Conservation (phyloP, 495 filamentous ascomycete species). For the Astrocystis sublimbata region DNA sequence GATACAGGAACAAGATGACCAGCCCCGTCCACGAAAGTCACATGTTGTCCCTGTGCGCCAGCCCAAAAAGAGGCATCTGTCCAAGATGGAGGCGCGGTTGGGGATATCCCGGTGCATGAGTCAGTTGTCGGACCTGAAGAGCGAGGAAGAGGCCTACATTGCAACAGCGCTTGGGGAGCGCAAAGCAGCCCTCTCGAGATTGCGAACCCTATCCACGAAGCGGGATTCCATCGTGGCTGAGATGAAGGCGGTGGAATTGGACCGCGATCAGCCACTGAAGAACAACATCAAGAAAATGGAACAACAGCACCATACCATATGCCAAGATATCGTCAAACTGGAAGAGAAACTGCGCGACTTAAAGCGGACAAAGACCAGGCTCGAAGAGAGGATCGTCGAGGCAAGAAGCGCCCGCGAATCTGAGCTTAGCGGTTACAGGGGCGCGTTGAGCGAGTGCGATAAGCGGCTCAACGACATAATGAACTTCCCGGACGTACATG, state of each 20-base stretch:
- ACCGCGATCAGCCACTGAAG: slow-evolving; percentile 39
- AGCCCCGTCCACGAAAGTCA: slow-evolving; percentile 25
- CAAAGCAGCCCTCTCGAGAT: slow-evolving; percentile 57
- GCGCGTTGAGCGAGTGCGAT: slow-evolving; percentile 46
- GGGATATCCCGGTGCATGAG: slow-evolving; percentile 72
- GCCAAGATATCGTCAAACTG: slow-evolving; percentile 60
- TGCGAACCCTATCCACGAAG: slow-evolving; percentile 62
- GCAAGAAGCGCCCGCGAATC: slow-evolving; percentile 60
- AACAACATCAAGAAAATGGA: slow-evolving; percentile 43
- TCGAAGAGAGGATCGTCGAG: slow-evolving; percentile 62
- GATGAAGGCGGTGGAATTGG: slow-evolving; percentile 40
- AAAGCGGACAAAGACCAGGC: slow-evolving; percentile 60
- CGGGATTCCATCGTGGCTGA: slow-evolving; percentile 45
- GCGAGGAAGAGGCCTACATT: slow-evolving; percentile 67
- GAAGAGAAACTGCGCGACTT: slow-evolving; percentile 66
- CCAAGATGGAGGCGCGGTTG: slow-evolving; percentile 66
- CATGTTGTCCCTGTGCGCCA: slow-evolving; percentile 65
- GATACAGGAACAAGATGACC: slow-evolving; percentile 22
- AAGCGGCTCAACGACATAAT: slow-evolving; percentile 47
- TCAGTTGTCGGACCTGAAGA: slow-evolving; percentile 69
- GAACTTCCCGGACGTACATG: slow-evolving; percentile 50
- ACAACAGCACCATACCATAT: slow-evolving; percentile 54
- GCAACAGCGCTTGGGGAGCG: slow-evolving; percentile 57
- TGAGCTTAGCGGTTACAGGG: slow-evolving; percentile 51
- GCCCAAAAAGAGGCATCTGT: slow-evolving; percentile 55